Evolutionary conservation across 257 asterid species (phyloP).

Genomic region (Craterostigma plantagineum): DNA sequence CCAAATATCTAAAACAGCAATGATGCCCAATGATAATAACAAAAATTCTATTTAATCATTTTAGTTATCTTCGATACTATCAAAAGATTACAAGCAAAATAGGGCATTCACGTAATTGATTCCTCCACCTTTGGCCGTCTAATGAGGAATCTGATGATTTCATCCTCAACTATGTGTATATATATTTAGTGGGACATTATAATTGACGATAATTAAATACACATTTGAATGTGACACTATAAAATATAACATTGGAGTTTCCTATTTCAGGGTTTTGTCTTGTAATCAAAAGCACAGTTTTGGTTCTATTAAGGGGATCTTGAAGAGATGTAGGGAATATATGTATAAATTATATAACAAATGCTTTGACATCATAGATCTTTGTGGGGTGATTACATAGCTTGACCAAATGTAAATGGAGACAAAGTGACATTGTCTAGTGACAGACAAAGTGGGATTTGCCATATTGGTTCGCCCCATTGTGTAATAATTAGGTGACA

Average conservation of each 20-base stretch:
- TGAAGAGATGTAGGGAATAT: conserved; percentile 9
- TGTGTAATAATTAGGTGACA: conserved; percentile 11
- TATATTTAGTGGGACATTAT: too few relatives aligned
- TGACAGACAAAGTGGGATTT: conserved; percentile 24
- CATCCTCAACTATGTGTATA: conserved; percentile 27
- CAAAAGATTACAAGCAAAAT: conserved; percentile 36
- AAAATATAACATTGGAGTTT: conserved; percentile 18
- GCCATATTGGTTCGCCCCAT: conserved; percentile 12
- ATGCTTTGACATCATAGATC: too few relatives aligned
- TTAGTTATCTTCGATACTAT: conserved; percentile 21
- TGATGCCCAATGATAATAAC: too few relatives aligned
- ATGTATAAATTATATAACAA: background rate
- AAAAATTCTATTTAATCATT: too few relatives aligned
- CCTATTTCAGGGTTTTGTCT: conserved; percentile 19
- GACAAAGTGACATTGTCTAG: conserved; percentile 16
- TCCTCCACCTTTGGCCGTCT: conserved; percentile 43
- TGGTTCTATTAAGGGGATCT: conserved; percentile 9
- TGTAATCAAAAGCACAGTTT: conserved; percentile 7
- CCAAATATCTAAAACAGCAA: too few relatives aligned
- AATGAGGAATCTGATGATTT: conserved; percentile 68
- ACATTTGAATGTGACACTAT: conserved; percentile 10
- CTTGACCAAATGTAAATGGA: conserved; percentile 17
- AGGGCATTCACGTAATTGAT: conserved; percentile 21
- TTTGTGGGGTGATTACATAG: conserved; percentile 1
- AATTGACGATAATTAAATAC: too few relatives aligned